Evolutionary conservation across 345 rosid genomes (phyloP), one percentile per base, ranked within the genome.

Genomic region (Balakata baccata): DNA sequence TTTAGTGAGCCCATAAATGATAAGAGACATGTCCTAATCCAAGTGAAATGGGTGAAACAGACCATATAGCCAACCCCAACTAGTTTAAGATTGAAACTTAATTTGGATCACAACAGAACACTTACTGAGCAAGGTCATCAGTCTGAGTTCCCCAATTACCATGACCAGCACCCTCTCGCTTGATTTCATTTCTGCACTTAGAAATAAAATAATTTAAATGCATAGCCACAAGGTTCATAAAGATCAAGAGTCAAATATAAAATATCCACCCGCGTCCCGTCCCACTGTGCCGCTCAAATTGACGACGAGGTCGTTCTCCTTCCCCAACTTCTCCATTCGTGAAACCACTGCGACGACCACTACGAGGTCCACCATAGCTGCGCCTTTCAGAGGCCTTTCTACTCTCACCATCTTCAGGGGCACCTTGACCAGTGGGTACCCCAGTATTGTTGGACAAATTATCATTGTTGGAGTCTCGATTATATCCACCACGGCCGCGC

Each of bases 191-290:
- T 49, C 81, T 78, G 70, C 63, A 54, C n/a, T 29, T 51, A 25
- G 1, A 37, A 51, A n/a, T 3, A 51, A 47, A 22, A n/a, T 49
- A 18, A 20, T 3, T 60, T 60, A 17, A 8, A 38, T 61, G n/a
- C 17, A 52, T 23, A 25, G 38, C 34, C 51, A 68, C 11, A 75
- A 5, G 17, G 3, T 4, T 12, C 20, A 64, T 10, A 25, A 3
- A 51, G 46, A 51, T 34, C 11, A 23, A 12, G 34, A 23, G 51
- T 45, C 18, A 67, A 45, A 46, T 57, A 29, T 18, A 56, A 23
- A 73, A 54, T 37, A 67, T 68, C 41, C 45, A 78, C 81, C 81
- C 81, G 25, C 70, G 81, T 25, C 81, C 81, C 29, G 81, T 78
- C 20, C 81, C 81, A 62, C 81, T 78, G 29, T 64, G 77, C 8